Evolutionary conservation across 164 flowering plant species (phyloP), one percentile per base, ranked within the genome.

Genomic region (Aristolochia fimbriata): DNA sequence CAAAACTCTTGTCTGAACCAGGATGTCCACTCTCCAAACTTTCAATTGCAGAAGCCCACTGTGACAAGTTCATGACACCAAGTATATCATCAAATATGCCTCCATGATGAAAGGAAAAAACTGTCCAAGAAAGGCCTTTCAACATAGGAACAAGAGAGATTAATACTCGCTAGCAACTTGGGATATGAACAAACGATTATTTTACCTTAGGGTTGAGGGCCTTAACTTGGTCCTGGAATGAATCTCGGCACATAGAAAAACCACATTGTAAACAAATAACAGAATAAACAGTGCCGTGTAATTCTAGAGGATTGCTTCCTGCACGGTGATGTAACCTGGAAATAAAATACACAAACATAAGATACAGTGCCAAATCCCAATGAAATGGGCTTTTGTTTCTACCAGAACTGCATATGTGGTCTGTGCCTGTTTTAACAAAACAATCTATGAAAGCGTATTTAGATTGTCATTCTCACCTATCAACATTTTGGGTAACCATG

Each of bases 1-100:
- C 99, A 77, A 90, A 86, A 71, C 85, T 93, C 76, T 81, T 80
- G 63, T 90, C 92, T 66, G 97, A 86, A 25, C 89, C 92, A 64
- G 92, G 83, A 65, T 49, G 70, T 47, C 83, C 94, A 70, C 73
- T 51, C 48, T 85, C 87, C 70, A 93, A 66, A 68, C 77, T 84
- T 69, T 93, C 99, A 73, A 93, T 78, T 55, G 99, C 96, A 23
- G 68, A 82, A 46, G 99, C 96, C 99, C 99, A 93, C 97, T 92
- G 83, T 68, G 80, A 56, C 20, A 68, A 37, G 14, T 23, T 10
- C 27, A 9, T 52, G 31, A 19, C 15, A 48, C n/a, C 27, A 65
- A 11, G 51, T 16, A 45, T n/a, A 15, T 16, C 31, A 24, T 47
- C 19, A 67, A 27, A 27, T 10, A 54, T 20, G 45, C 22, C 23